phyloP scores from a whole-genome alignment of 108 stramenopile genomes.

The Cyclotella distinguenda region DNA sequence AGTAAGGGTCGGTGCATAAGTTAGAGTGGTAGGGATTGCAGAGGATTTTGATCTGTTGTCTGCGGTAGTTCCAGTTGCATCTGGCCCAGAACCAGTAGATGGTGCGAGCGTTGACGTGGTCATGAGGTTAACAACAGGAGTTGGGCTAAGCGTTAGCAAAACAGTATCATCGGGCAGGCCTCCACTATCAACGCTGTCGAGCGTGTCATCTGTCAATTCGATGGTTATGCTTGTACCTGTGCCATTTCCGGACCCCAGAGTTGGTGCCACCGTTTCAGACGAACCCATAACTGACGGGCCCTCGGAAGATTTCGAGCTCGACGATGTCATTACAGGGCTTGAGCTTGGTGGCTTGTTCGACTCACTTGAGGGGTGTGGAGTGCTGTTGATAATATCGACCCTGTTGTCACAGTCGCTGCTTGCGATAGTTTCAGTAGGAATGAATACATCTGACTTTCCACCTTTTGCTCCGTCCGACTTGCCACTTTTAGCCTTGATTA shows the following conservation, averaged over 20 bases:
- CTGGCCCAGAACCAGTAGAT: background rate
- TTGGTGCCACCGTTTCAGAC: too few relatives aligned
- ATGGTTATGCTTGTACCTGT: background rate
- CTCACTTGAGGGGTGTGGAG: too few relatives aligned
- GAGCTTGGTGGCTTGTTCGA: too few relatives aligned
- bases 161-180: background rate
- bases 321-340: too few relatives aligned
- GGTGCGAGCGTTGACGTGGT: background rate
- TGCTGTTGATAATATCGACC: too few relatives aligned
- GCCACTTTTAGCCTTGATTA: background rate
- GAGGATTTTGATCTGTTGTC: background rate
- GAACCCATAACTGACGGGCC: too few relatives aligned
- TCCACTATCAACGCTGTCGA: background rate
- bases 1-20: conserved; percentile 11
- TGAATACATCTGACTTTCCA: background rate
- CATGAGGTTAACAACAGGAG: background rate
- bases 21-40: conserved; percentile 1
- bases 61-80: background rate
- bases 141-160: background rate
- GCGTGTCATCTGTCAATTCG: background rate
- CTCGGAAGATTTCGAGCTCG: too few relatives aligned
- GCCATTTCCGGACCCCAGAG: too few relatives aligned
- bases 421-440: background rate
- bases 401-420: background rate
- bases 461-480: background rate